Conservation (phyloP, 805 yeast species). For the Ogataea nonfermentans region DNA sequence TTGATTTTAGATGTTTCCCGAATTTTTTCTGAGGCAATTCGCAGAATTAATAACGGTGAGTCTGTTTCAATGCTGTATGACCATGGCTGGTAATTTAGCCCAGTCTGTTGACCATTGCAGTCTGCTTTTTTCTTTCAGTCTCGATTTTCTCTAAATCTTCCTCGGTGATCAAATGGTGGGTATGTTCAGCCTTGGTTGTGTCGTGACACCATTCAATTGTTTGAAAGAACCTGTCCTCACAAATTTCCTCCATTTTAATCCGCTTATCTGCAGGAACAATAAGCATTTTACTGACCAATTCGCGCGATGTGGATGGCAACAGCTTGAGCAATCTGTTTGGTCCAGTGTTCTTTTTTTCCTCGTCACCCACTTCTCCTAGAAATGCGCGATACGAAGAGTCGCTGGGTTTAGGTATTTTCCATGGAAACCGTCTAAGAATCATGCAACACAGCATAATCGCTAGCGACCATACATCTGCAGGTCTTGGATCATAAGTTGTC, state of each 20-base stretch:
- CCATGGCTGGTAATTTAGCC: slow-evolving; percentile 54
- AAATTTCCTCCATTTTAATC: slow-evolving; percentile 54
- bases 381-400: slow-evolving; percentile 78
- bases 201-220: slow-evolving; percentile 54
- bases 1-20: slow-evolving; percentile 84
- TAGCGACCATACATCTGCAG: slow-evolving; percentile 89
- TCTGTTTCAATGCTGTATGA: slow-evolving; percentile 91
- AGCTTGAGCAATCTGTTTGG: slow-evolving; percentile 70
- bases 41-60: slow-evolving; percentile 97
- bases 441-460: slow-evolving; percentile 92
- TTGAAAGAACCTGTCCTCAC: slow-evolving; percentile 55
- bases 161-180: slow-evolving; percentile 68
- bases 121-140: slow-evolving; percentile 33
- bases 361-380: slow-evolving; percentile 32
- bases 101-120: slow-evolving; percentile 17
- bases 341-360: slow-evolving; percentile 41
- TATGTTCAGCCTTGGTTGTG: slow-evolving; percentile 42
- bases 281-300: slow-evolving; percentile 64
- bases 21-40: slow-evolving; percentile 89
- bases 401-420: slow-evolving; percentile 84
- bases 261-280: slow-evolving; percentile 57
- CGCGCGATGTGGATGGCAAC: slow-evolving; percentile 66
- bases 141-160: slow-evolving; percentile 50
- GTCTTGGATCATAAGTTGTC: slow-evolving; percentile 73
- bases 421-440: slow-evolving; percentile 84